These are phyloP conservation scores for Candida endomychidarum DNA, from an alignment of 805 yeast species.

Conservation along the genomic window DNA sequence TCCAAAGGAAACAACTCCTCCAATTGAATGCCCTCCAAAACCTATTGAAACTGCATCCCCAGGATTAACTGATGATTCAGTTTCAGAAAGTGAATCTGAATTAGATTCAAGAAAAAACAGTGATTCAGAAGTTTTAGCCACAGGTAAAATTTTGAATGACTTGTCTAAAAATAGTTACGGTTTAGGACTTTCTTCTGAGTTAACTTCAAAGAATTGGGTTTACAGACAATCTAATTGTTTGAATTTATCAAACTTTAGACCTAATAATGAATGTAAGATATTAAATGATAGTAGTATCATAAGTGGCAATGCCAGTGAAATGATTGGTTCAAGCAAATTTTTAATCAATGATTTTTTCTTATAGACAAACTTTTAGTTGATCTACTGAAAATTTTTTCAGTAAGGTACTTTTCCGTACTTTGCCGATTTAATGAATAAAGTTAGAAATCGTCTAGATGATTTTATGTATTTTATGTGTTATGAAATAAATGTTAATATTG, in stretches of 20 bases:
- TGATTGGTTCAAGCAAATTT: conserved; percentile 42
- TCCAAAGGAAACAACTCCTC: conserved; percentile 11
- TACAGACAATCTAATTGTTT: conserved; percentile 38
- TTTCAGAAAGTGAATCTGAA: conserved; percentile 6
- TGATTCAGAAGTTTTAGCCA: neutral
- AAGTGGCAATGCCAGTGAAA: conserved; percentile 44
- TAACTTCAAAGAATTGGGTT: conserved; percentile 8
- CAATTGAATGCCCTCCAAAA: neutral
- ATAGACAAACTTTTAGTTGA: conserved; percentile 21
- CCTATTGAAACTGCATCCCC: neutral
- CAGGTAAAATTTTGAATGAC: neutral
- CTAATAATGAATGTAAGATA: conserved; percentile 27
- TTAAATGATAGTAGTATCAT: conserved; percentile 37
- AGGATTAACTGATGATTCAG: conserved; percentile 2
- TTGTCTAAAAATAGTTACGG: neutral
- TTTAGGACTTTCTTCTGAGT: neutral
- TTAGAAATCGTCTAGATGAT: conserved; percentile 1
- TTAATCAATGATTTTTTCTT: conserved; percentile 45
- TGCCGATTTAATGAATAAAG: conserved; percentile 3
- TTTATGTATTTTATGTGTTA: conserved; percentile 6
- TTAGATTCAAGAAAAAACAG: conserved; percentile 6
- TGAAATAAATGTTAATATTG: conserved; percentile 5
- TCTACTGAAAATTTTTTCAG: neutral
- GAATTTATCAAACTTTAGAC: conserved; percentile 30
- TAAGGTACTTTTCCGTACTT: neutral